Base-by-base conservation (phyloP, 345 rosid genomes). In the Citrus sp. region DNA sequence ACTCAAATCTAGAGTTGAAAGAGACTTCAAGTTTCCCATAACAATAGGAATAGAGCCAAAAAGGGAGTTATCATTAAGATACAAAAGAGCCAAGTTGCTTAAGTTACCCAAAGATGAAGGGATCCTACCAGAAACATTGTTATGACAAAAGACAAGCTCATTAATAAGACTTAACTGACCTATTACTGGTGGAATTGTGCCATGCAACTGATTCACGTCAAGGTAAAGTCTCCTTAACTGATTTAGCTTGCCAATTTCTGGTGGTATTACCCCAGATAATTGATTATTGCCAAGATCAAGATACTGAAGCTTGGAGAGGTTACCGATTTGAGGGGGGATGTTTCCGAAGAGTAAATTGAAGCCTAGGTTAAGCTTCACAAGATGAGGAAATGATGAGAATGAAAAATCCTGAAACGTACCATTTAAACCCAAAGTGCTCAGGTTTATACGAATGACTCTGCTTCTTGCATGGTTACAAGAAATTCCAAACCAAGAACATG, bases 321-420 rank as follows among this genome's bases (percentile, higher is more conserved):
- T 73, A 8, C 80, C 38, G n/a, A 85, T 12, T 42, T 42, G 51
- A 10, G 4, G 4, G 51, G 51, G 51, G 1, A 42, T 42, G 16
- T 3, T 42, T 56, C 5, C 62, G 28, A 2, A 78, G 35, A 87
- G 32, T 3, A 21, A 12, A 35, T 87, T 87, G 32, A 22, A 25
- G 49, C 75, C 25, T 14, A 86, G 68, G 60, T 77, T 73, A 69
- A 87, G 76, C 21, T 9, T 37, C 4, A 40, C 16, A 2, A 87
- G 86, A 42, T 77, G 46, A 30, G 73, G 84, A 46, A 85, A 64
- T 21, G 82, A 81, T 0, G 55, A 34, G 81, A 83, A 85, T 0
- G 80, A 67, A 70, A 83, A 77, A 10, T 55, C 55, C 12, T 67
- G 3, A 22, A 85, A 84, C 5, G 84, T 82, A 60, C 86, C 86